A percentile compares a stretch with the other conserved stretches of the same genome.
Conservation (phyloP, 331 rosid genomes). For the Arachis monticola region DNA sequence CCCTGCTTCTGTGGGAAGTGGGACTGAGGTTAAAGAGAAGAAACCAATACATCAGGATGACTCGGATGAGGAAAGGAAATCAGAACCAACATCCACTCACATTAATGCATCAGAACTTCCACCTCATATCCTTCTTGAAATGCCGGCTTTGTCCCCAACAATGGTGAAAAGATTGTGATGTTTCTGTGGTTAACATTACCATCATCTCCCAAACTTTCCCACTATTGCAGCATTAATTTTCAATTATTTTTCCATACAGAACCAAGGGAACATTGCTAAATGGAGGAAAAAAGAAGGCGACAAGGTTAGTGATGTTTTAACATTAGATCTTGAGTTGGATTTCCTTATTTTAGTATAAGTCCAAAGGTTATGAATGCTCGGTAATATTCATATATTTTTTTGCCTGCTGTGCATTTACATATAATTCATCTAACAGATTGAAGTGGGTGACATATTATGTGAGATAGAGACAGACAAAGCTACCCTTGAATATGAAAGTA, state of each 20-base stretch:
- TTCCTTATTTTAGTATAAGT: constrained; percentile 22
- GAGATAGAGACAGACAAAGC: constrained; percentile 99
- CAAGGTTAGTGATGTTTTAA: constrained; percentile 72
- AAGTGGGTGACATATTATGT: constrained; percentile 93
- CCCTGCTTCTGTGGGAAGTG: constrained; percentile 58
- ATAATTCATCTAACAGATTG: constrained; percentile 63
- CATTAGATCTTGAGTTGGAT: constrained; percentile 26
- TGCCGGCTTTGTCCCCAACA: constrained; percentile 99
- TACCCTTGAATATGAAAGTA: constrained; percentile 87
- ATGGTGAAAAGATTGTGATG: constrained; percentile 64
- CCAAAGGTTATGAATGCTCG: constrained; percentile 19
- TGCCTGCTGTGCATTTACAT: constrained; percentile 21
- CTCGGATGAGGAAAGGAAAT: constrained; percentile 49
- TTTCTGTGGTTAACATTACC: constrained; percentile 24
- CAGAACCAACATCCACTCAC: constrained; percentile 58
- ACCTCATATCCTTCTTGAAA: constrained; percentile 74
- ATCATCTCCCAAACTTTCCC: constrained; percentile 28
- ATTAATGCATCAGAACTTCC: constrained; percentile 75
- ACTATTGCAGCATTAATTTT: constrained; percentile 35
- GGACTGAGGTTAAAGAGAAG: constrained; percentile 52
- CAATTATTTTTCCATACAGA: constrained; percentile 52
- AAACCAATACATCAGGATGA: constrained; percentile 48
- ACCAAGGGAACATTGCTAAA: constrained; percentile 84
- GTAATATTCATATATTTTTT: background rate
- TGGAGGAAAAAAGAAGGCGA: constrained; percentile 99